Evolutionary conservation across 805 yeast genomes (phyloP).

Genomic region (Wickerhamiella bombiphila): DNA sequence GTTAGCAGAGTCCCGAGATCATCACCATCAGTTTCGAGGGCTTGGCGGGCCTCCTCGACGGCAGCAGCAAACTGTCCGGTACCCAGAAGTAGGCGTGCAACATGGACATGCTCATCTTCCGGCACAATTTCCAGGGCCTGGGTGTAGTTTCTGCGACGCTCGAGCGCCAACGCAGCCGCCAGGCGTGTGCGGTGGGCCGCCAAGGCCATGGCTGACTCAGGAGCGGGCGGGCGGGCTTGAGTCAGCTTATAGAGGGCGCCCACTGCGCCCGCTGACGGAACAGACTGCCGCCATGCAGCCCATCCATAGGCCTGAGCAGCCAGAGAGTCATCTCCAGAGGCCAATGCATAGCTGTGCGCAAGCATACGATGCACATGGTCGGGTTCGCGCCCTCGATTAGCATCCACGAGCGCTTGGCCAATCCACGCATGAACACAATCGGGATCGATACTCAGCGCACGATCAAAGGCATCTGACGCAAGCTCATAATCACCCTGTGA

Average conservation of each 20-base stretch:
- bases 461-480: conserved; percentile 54
- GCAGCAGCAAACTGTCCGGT: conserved; percentile 40
- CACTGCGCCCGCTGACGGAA: conserved; percentile 17
- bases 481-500: conserved; percentile 52
- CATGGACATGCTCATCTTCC: conserved; percentile 25
- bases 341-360: conserved; percentile 64
- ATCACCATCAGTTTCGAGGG: conserved; percentile 10
- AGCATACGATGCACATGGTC: conserved; percentile 41
- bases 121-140: conserved; percentile 29
- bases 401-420: conserved; percentile 55
- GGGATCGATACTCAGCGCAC: conserved; percentile 75
- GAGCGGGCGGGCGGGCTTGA: conserved; percentile 28
- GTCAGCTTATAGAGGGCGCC: conserved; percentile 38
- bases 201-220: conserved; percentile 19
- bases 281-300: conserved; percentile 22
- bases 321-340: conserved; percentile 56
- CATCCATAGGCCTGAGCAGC: conserved; percentile 61
- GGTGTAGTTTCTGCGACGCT: conserved; percentile 51
- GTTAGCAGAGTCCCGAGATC: conserved; percentile 45
- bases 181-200: no score
- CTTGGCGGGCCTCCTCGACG: conserved; percentile 26
- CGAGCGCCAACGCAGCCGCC: conserved; percentile 33
- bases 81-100: conserved; percentile 61
- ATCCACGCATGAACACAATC: conserved; percentile 65
- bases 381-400: conserved; percentile 19